Evolutionary conservation across 2,329 filamentous ascomycete species (phyloP).

Genomic region (Bertia moriformis): DNA sequence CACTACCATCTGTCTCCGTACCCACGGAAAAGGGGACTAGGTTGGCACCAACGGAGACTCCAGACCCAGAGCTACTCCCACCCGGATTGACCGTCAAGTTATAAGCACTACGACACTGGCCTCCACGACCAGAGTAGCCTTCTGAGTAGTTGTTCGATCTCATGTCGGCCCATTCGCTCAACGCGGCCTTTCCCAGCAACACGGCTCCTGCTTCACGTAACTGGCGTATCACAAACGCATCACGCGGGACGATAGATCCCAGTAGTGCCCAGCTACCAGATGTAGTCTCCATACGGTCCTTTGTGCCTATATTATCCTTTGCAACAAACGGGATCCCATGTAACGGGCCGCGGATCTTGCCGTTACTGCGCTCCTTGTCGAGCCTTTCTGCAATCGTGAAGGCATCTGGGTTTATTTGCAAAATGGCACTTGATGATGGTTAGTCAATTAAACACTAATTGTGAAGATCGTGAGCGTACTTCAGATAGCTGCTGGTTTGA

Average conservation of each 20-base stretch:
- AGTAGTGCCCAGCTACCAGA: constrained; percentile 55
- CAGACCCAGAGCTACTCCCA: constrained; percentile 55
- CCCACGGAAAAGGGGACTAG: constrained; percentile 50
- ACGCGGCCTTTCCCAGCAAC: constrained; percentile 54
- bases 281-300: constrained; percentile 60
- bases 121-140: constrained; percentile 50
- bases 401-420: constrained; percentile 57
- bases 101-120: constrained; percentile 51
- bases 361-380: constrained; percentile 42
- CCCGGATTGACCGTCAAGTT: constrained; percentile 56
- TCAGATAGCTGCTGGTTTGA: constrained; percentile 51
- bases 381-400: constrained; percentile 42
- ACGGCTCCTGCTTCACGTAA: constrained; percentile 48
- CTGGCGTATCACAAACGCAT: constrained; percentile 46
- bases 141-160: constrained; percentile 52
- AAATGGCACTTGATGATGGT: constrained; percentile 28
- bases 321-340: constrained; percentile 65
- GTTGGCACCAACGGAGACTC: constrained; percentile 48
- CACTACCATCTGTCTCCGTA: constrained; percentile 60
- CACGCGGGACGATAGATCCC: constrained; percentile 51
- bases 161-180: constrained; percentile 67
- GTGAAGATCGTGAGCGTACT: constrained; percentile 21
- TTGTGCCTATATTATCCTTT: constrained; percentile 59
- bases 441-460: background rate
- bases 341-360: constrained; percentile 45